These are phyloP conservation scores for Pisolithus sp. DNA, from an alignment of 768 basidiomycete genomes.

Conservation along the genomic window DNA sequence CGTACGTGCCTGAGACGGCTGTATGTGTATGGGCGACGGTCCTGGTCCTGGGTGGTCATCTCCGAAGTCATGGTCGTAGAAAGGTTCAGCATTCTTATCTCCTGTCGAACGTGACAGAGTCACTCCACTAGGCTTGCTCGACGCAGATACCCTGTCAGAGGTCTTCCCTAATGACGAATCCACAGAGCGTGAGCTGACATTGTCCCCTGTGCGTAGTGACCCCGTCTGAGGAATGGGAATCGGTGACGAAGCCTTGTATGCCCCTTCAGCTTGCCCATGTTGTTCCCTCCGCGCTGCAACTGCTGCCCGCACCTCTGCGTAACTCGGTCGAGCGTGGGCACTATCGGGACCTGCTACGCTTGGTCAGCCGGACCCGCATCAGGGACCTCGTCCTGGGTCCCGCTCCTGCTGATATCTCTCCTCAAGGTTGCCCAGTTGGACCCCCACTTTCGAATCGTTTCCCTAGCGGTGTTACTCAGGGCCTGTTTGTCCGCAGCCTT, in stretches of 20 bases:
- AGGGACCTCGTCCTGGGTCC: constrained; percentile 34
- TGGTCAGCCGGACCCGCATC: constrained; percentile 37
- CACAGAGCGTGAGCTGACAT: constrained; percentile 20
- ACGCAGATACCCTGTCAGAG: constrained; percentile 18
- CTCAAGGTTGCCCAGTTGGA: constrained; percentile 68
- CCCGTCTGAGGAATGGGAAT: constrained; percentile 27
- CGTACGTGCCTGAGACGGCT: constrained; percentile 64
- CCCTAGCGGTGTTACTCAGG: constrained; percentile 76
- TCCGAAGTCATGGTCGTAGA: constrained; percentile 28
- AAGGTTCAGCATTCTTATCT: constrained; percentile 19
- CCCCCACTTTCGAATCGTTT: constrained; percentile 90
- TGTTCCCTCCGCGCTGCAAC: constrained; percentile 56
- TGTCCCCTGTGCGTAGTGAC: constrained; percentile 20
- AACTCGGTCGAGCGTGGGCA: constrained; percentile 48
- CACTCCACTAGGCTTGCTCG: constrained; percentile 19
- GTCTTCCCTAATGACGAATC: constrained; percentile 11
- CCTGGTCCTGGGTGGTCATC: constrained; percentile 29
- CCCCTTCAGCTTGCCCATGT: constrained; percentile 28
- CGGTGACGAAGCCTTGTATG: constrained; percentile 23
- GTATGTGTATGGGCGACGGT: constrained; percentile 58
- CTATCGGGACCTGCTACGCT: constrained; percentile 29
- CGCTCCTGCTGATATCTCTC: constrained; percentile 38
- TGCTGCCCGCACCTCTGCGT: constrained; percentile 72
- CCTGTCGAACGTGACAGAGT: constrained; percentile 34
- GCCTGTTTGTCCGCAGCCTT: constrained; percentile 81